Base-by-base conservation (phyloP, 169 alveolate genomes). In the Eimeria acervulina region DNA sequence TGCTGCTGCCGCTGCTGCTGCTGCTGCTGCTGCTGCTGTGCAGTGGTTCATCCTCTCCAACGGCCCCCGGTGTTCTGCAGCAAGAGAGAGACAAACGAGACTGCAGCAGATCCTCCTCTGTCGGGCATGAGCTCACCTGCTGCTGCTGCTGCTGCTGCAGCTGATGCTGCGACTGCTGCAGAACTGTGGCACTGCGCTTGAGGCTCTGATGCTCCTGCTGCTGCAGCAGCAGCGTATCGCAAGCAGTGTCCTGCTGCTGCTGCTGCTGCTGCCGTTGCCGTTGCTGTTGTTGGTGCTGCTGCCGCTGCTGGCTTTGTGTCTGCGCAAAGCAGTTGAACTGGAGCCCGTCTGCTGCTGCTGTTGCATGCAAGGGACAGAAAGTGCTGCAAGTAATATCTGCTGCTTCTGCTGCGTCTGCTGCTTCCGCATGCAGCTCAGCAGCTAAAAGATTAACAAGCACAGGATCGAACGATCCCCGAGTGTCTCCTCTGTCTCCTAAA, bases 401-500 rank as follows among this genome's bases (percentile, higher is more conserved):
- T 63, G 76, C 76, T 10, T 4, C 83, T 6, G 84, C 51, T 72
- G 84, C 84, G 12, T 12, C 52, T 28, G 42, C 84, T 72, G 84
- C 51, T 36, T 8, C 51, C 28, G 84, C 84, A 36, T 12, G 15
- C 17, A 31, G 51, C 23, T 10, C 84, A 19, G n/a, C 61, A 5
- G 89, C 55, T 55, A 40, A n/a, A 15, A 38, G 21, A 31, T 28
- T 17, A 26, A 17, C 85, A 19, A 74, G 85, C 44, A 74, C 85
- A n/a, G 85, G 85, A 74, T 74, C 85, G 55, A 28, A 74, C 44
- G 85, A 74, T 31, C 85, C 85, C 52, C 85, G 44, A 28, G 52
- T 13, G 47, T 74, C 89, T 33, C 40, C 63, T 36, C 63, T 47
- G 55, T 12, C 63, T 31, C 66, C 59, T n/a, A 40, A 55, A 8